Conservation (phyloP, 106 monocot species). For the Alisma plantagoaquatica region DNA sequence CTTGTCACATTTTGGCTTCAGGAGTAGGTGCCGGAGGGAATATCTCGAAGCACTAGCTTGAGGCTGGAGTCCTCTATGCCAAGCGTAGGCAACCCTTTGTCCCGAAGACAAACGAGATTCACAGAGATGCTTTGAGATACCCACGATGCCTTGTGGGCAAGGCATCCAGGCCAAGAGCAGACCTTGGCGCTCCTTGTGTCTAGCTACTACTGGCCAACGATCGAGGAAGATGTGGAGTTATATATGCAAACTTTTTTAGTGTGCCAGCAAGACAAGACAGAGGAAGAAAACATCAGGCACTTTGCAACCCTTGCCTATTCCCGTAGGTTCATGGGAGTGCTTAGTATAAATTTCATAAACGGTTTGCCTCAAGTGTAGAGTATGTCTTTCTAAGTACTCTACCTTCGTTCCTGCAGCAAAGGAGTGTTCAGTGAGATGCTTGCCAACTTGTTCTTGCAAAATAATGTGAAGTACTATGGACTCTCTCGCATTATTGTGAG, state of each 20-base stretch:
- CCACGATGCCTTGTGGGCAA: background rate
- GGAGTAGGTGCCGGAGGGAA: background rate
- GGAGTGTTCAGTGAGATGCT: background rate
- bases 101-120: background rate
- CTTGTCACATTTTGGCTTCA: background rate
- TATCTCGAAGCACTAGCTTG: background rate
- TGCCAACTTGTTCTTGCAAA: background rate
- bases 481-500: background rate
- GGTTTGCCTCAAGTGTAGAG: background rate
- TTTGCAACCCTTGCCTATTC: background rate
- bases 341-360: slow-evolving; percentile 7
- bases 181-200: background rate
- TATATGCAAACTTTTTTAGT: background rate
- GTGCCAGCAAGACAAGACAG: slow-evolving; percentile 7
- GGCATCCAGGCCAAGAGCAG: background rate
- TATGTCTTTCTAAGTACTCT: background rate
- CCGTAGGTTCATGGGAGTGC: background rate
- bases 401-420: background rate
- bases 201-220: slow-evolving; percentile 1
- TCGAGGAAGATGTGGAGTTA: background rate
- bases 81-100: background rate
- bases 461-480: slow-evolving; percentile 7
- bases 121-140: background rate
- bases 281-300: background rate
- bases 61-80: background rate